Base-by-base conservation (phyloP, 352 stramenopile species). In the Globisporangium paroecandrum region DNA sequence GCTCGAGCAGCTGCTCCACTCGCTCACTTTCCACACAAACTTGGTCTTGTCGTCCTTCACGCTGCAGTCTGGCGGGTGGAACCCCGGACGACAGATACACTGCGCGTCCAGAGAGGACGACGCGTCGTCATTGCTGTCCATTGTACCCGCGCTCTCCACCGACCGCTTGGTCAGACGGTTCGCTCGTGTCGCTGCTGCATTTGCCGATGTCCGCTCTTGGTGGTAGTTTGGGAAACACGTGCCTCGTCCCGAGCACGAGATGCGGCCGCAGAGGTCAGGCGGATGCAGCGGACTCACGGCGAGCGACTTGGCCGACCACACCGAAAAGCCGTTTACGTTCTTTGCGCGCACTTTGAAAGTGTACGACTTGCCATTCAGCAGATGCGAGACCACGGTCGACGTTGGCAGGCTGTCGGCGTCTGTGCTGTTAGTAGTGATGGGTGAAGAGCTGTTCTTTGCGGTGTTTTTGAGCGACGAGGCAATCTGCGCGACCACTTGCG, bases 241-340 rank as follows among this genome's bases (percentile, higher is more conserved):
- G 56, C 84, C 82, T 43, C 85, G 80, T 22, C 81, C 81, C 0
- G 82, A 90, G 64, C 84, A 92, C 51, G 79, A 79, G 9, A 88
- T 65, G 29, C 79, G 72, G 12, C 73, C 81, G 46, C 84, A 92
- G n/a, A 92, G 62, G 74, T 92, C 82, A 18, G 84, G 78, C 24
- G 84, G 84, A 57, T 91, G 82, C 65, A 92, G 69, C 7, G 82
- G 82, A 64, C 80, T 90, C 70, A 92, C 84, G 5, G 79, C 77
- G 7, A 86, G 72, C 27, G 84, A 92, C 68, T 89, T 89, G 61
- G 84, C 84, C 29, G 82, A 90, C 81, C 81, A 90, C 27, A 82
- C 79, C 9, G 84, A 92, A 56, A 75, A 81, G 22, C 84, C 84
- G 25, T 90, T 83, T 9, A 76, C 49, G 62, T 92, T 92, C 56